phyloP scores from a whole-genome alignment of 2,329 filamentous ascomycete species.

The Hymenoscyphus fructigenus region DNA sequence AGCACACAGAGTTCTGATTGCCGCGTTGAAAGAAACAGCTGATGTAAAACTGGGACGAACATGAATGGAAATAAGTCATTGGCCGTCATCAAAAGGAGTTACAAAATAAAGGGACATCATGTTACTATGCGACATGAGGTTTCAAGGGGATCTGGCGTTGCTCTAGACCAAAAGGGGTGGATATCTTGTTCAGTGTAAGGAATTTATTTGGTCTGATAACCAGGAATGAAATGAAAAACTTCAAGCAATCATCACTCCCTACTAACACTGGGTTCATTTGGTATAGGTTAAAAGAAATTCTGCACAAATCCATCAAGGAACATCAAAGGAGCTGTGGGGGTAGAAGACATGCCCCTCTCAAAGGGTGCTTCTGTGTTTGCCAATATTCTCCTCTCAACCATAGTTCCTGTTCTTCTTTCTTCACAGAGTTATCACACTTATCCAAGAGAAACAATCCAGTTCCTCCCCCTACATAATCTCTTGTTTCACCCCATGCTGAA shows the following conservation, averaged over 20 bases:
- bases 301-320: neutral
- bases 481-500: slow-evolving; percentile 1
- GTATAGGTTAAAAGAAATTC: neutral
- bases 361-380: neutral
- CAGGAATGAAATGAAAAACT: slow-evolving; percentile 7
- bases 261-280: neutral
- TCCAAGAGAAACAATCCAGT: neutral
- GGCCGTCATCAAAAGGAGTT: slow-evolving; percentile 5
- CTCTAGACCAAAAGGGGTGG: neutral
- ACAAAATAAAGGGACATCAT: neutral
- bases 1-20: slow-evolving; percentile 57
- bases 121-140: neutral
- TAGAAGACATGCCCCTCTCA: neutral
- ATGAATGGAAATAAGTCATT: slow-evolving; percentile 12
- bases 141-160: neutral
- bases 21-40: slow-evolving; percentile 59
- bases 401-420: neutral
- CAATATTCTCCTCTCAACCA: neutral
- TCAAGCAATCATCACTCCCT: neutral
- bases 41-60: slow-evolving; percentile 37
- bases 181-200: neutral
- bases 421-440: neutral
- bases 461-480: slow-evolving; percentile 1
- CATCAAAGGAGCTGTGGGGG: neutral
- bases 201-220: slow-evolving; percentile 2